A percentile compares a stretch with the other conserved stretches of the same genome.
phyloP scores from a whole-genome alignment of 352 stramenopile species.

The Elongisporangium prolatum region DNA sequence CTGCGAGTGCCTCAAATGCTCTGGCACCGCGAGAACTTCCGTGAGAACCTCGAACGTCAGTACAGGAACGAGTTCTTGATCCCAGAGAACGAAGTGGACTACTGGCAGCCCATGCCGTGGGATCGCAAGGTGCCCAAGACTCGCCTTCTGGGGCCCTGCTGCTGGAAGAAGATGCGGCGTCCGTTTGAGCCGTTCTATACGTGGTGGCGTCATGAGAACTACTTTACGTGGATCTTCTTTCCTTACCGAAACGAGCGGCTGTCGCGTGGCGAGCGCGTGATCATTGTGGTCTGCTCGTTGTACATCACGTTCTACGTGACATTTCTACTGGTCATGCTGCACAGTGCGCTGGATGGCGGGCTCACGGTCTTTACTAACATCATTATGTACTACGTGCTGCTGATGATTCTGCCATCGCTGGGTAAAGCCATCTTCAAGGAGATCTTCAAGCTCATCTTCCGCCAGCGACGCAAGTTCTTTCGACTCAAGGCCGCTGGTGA shows the following conservation, averaged over 20 bases:
- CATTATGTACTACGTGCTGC: conserved; percentile 44
- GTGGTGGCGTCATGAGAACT: conserved; percentile 75
- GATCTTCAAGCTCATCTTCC: conserved; percentile 73
- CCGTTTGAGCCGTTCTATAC: conserved; percentile 69
- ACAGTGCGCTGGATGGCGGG: conserved; percentile 26
- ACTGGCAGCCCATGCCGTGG: conserved; percentile 66
- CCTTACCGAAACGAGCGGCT: conserved; percentile 64
- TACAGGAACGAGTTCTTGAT: conserved; percentile 48
- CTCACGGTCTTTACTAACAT: conserved; percentile 36
- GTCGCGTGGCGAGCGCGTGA: conserved; percentile 44
- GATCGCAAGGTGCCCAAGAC: conserved; percentile 71
- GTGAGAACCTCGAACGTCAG: conserved; percentile 52
- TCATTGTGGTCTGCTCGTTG: conserved; percentile 64
- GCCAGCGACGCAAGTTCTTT: conserved; percentile 65
- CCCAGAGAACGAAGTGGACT: conserved; percentile 63
- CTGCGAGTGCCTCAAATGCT: conserved; percentile 63
- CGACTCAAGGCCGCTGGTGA: conserved; percentile 37
- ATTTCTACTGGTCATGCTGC: conserved; percentile 62
- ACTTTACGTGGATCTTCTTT: conserved; percentile 75
- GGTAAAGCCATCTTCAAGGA: conserved; percentile 73
- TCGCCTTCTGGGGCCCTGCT: conserved; percentile 50
- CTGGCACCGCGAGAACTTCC: conserved; percentile 49
- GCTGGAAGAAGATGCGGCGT: conserved; percentile 57
- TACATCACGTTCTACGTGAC: conserved; percentile 77
- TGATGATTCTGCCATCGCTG: conserved; percentile 45